Evolutionary conservation across 768 basidiomycete genomes (phyloP).

Genomic region (Suillus sp.): DNA sequence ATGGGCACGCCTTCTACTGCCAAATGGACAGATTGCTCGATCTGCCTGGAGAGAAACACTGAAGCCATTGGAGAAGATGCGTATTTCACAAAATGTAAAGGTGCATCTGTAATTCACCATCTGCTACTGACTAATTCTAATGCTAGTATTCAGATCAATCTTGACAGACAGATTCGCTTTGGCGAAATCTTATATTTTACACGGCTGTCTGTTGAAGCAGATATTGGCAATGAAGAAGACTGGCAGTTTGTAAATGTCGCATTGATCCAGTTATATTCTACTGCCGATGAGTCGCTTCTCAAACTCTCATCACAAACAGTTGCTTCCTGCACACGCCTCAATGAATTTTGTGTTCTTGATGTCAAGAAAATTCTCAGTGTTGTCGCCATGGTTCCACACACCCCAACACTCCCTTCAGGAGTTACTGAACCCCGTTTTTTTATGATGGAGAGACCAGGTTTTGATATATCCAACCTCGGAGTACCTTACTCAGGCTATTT

Average conservation of each 20-base stretch:
- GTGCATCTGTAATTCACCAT: neutral
- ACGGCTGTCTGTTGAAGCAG: neutral
- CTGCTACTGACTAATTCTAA: conserved; percentile 18
- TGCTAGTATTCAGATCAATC: neutral
- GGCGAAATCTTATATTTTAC: conserved; percentile 5
- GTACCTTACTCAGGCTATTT: no score
- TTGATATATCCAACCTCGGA: no score
- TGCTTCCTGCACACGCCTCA: neutral
- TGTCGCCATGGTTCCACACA: no score
- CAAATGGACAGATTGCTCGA: conserved; percentile 25
- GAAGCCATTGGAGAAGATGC: conserved; percentile 2
- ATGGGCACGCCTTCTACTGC: conserved; percentile 27
- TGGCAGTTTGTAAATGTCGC: no score
- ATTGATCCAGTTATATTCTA: no score
- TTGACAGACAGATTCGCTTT: neutral
- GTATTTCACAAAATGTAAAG: conserved; percentile 8
- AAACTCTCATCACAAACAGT: neutral
- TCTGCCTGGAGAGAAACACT: conserved; percentile 12
- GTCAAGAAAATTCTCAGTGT: no score
- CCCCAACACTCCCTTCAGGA: no score
- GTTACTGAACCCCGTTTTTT: no score
- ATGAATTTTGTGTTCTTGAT: no score
- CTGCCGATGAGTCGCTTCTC: no score
- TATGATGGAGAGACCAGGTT: no score
- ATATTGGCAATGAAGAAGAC: no score